Evolutionary conservation across 192 early-diverging fungal genomes (phyloP).

Genomic region (Coemansia sp.): DNA sequence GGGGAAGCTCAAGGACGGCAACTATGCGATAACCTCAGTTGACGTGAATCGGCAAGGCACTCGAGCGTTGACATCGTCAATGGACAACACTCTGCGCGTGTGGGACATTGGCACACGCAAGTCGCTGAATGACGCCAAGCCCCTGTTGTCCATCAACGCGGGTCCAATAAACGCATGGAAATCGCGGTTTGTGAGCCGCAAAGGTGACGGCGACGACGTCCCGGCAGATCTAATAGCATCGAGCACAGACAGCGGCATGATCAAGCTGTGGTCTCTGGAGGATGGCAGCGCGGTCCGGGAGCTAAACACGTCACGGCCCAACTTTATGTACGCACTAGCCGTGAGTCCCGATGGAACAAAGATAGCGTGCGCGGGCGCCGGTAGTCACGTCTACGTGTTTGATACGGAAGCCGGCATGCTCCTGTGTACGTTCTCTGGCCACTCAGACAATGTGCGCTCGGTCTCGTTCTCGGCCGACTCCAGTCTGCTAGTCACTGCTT

Average conservation of each 20-base stretch:
- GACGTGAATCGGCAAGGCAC: slow-evolving; percentile 46
- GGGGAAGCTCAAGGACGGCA: slow-evolving; percentile 27
- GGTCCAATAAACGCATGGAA: slow-evolving; percentile 49
- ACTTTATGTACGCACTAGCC: slow-evolving; percentile 46
- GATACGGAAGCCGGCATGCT: slow-evolving; percentile 37
- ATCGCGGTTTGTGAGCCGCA: slow-evolving; percentile 38
- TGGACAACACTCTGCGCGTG: slow-evolving; percentile 54
- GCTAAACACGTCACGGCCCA: slow-evolving; percentile 52
- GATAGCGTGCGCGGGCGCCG: slow-evolving; percentile 46
- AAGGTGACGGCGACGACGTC: not conserved
- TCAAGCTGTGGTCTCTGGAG: slow-evolving; percentile 46
- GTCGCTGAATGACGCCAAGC: slow-evolving; percentile 3
- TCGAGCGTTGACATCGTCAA: slow-evolving; percentile 47
- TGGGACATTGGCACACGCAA: slow-evolving; percentile 32
- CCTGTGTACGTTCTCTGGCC: slow-evolving; percentile 46
- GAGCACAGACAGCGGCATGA: slow-evolving; percentile 39
- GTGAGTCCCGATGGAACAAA: slow-evolving; percentile 45
- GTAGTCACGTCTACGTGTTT: slow-evolving; percentile 46
- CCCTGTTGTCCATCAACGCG: slow-evolving; percentile 35
- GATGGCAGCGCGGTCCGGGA: slow-evolving; percentile 30
- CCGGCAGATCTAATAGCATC: slow-evolving; percentile 28
- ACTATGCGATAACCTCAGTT: slow-evolving; percentile 53
- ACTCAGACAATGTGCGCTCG: slow-evolving; percentile 55
- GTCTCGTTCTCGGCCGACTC: slow-evolving; percentile 52
- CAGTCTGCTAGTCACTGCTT: slow-evolving; percentile 37